phyloP scores from a whole-genome alignment of 2,329 filamentous ascomycete species.

The Neopestalotiopsis clavispora region DNA sequence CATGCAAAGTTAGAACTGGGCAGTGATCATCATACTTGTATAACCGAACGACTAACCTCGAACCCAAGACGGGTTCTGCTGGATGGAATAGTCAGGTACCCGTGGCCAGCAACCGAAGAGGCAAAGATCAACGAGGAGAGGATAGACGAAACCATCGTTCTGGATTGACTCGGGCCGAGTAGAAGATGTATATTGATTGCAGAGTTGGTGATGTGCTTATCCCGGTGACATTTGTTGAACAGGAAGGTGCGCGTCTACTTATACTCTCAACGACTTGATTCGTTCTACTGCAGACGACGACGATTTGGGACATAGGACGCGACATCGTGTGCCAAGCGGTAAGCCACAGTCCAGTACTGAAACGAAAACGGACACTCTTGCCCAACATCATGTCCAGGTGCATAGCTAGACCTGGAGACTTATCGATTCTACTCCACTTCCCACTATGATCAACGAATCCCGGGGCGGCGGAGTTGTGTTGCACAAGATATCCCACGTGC shows the following conservation, averaged over 20 bases:
- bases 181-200: neutral
- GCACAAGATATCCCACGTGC: neutral
- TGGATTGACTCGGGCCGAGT: neutral
- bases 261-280: neutral
- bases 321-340: neutral
- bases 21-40: neutral
- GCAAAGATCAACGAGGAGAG: slow-evolving; percentile 18
- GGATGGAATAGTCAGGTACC: slow-evolving; percentile 48
- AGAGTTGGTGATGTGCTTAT: neutral
- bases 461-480: slow-evolving; percentile 1
- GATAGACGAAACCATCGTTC: neutral
- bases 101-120: slow-evolving; percentile 42
- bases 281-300: neutral
- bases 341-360: neutral
- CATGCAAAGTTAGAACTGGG: neutral
- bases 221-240: neutral
- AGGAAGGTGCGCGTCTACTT: slow-evolving; percentile 6
- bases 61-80: slow-evolving; percentile 50
- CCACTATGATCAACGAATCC: slow-evolving; percentile 4
- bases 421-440: neutral
- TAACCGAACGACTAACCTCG: slow-evolving; percentile 38
- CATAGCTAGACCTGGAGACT: neutral
- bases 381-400: neutral
- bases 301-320: neutral
- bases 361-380: neutral